Base-by-base conservation (phyloP, 345 rosid genomes). In the Populus ilicifolia region DNA sequence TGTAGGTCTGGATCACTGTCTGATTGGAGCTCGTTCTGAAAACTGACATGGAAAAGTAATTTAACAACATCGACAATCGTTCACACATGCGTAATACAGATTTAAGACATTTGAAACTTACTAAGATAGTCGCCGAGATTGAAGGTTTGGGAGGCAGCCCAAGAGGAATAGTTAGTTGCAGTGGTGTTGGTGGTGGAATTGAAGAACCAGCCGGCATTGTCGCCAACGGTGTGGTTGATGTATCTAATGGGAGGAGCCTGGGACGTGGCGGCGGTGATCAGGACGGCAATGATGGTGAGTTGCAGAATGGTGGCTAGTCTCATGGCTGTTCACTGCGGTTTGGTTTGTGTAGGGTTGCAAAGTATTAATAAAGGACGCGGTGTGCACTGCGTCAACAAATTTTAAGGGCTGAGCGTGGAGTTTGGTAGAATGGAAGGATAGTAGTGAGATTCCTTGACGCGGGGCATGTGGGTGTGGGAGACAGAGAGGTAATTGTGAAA, bases 101-200 rank as follows among this genome's bases (percentile, higher is more conserved):
- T 20, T 54, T 54, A 54, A 54, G 62, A 56, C n/a, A 56, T 52
- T 21, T 2, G 30, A 66, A 17, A 50, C 88, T 87, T 86, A 89
- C 95, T 76, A 72, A 91, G 89, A 64, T 54, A 87, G 82, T 91
- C 93, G 74, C 96, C 92, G 41, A 88, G 88, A 80, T 71, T 81
- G 87, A 88, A 91, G 41, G 92, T 81, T 39, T 78, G 81, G 30
- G 75, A 36, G 13, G 88, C 78, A 13, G 90, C 93, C 92, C 92
- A 88, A n/a, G 87, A 73, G 33, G 90, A 23, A 86, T 87, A 91
- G 74, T 86, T 81, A n/a, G 80, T 38, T 68, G 85, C 80, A 54
- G 90, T 35, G 76, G 84, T 56, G 85, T 86, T 91, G 46, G 86
- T 77, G 78, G 80, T 75, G 77, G 85, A 76, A 76, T 86, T 71